Base-by-base conservation (phyloP, 345 rosid species). In the Corymbia maculata region DNA sequence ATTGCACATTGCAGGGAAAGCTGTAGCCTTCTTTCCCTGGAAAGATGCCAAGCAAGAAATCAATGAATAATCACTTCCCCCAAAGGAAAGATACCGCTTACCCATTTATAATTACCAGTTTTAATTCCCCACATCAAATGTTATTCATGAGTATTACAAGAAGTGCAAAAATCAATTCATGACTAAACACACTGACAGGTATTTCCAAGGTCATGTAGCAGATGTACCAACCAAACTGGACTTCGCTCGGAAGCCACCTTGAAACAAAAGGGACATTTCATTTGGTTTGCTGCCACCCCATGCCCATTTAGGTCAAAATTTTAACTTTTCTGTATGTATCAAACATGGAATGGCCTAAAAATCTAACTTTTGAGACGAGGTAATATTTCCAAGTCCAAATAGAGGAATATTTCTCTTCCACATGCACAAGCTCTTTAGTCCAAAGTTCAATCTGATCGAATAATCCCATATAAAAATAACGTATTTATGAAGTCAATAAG, bases 11-110 rank as follows among this genome's bases (percentile, higher is more conserved):
- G 97, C 95, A 17, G 99, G 99, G 91, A 93, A 95, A 7, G 96
- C 97, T 24, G 98, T 97, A 28, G 98, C 99, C 90, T 96, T 97
- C 91, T 97, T 97, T 86, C 98, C 99, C 99, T 97, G 90, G 30
- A 89, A 61, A 86, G 47, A 75, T 51, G 85, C 51, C 36, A 45
- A 55, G 36, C 61, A 4, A 64, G 36, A 26, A 66, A 55, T 85
- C 70, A 52, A 47, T 16, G 11, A 55, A 24, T 30, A 9, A 14
- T 19, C 22, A 88, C 59, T 52, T 52, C 36, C 36, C 7, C 82
- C 30, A 52, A 79, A 42, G 57, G 86, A 85, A 47, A 88, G 50
- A 88, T 19, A 52, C 13, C 3, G 17, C 42, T 10, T 17, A n/a
- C 88, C 52, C 16, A 80, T 53, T 15, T 4, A 59, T n/a, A 49